Percentiles rank a stretch among this genome's conserved stretches.
Conservation (phyloP, 345 rosid species). For the Cardamine resedifolia region DNA sequence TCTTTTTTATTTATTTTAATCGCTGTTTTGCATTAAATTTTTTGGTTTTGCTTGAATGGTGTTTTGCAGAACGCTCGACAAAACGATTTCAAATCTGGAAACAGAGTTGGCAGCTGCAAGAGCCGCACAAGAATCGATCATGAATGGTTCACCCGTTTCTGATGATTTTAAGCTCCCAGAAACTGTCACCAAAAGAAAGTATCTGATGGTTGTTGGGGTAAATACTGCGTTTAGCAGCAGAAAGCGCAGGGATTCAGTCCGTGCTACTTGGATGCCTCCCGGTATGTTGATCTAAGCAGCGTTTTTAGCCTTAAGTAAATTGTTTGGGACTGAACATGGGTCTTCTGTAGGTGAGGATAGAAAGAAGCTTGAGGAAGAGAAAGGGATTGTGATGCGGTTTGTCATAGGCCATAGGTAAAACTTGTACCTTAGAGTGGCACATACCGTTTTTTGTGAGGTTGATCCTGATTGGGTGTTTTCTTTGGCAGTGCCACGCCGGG, state of each 20-base stretch:
- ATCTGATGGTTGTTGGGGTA: conserved; percentile 85
- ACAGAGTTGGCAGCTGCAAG: conserved; percentile 87
- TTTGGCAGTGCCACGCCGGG: conserved; percentile 79
- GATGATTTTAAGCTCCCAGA: conserved; percentile 51
- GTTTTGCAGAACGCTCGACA: conserved; percentile 62
- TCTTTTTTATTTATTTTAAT: neutral
- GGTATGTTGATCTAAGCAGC: conserved; percentile 46
- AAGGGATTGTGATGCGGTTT: conserved; percentile 92
- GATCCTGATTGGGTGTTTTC: conserved; percentile 7
- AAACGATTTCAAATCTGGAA: conserved; percentile 76
- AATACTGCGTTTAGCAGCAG: conserved; percentile 97
- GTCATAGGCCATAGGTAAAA: conserved; percentile 95
- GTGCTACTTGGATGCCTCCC: conserved; percentile 97
- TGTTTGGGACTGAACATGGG: conserved; percentile 8
- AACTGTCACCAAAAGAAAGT: conserved; percentile 58
- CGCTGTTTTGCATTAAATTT: neutral
- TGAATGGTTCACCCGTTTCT: conserved; percentile 77
- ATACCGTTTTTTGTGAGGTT: neutral
- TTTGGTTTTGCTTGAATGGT: conserved; percentile 18
- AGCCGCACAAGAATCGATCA: conserved; percentile 77
- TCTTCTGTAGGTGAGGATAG: conserved; percentile 63
- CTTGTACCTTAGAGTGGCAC: neutral
- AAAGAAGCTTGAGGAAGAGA: conserved; percentile 93
- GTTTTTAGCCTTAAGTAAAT: neutral
- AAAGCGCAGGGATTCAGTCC: conserved; percentile 91